Base-by-base conservation (phyloP, 179 eudicot species). In the Patellifolia procumbens region DNA sequence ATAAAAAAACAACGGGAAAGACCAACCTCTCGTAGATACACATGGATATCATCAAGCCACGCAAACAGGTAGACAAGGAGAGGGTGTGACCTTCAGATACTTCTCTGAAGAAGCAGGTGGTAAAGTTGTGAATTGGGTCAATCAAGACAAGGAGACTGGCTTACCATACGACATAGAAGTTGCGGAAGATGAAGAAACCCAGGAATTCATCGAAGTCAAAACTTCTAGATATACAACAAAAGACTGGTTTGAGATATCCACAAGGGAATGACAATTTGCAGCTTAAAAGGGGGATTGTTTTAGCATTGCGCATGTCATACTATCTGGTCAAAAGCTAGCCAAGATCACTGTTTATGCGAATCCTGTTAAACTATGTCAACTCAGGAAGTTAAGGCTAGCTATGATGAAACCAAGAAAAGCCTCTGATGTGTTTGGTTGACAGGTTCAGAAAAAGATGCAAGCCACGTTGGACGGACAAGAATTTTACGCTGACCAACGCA, bases 211-310 rank as follows among this genome's bases (percentile, higher is more conserved):
- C 42, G 99, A 96, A 85, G 99, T 96, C 22, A 96, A 96, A 77
- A 88, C 99, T 31, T 91, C 97, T 28, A 85, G 84, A 80, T 88
- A 83, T 74, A 83, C 80, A 28, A 86, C 76, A 31, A 93, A 91
- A 81, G 87, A 86, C 66, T 96, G 98, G 99, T 91, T 91, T 52
- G 56, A 77, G 39, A 86, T 96, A 85, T 74, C 97, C 1, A 71
- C 82, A 2, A 87, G 96, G 76, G 99, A 96, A 76, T 96, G 98
- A 97, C 94, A 88, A 74, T 91, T 87, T 83, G 98, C 98, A 13
- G 74, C 76, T 8, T 96, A 93, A 76, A 89, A 88, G 81, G 96
- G 92, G 2, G 94, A 93, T 62, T 68, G 86, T 43, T 93, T 65
- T 80, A 93, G 92, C 85, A 87, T 96, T 43, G 99, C 94, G 0